Evolutionary conservation across 2,329 filamentous ascomycete species (phyloP).

Genomic region (Didymella glomerata): DNA sequence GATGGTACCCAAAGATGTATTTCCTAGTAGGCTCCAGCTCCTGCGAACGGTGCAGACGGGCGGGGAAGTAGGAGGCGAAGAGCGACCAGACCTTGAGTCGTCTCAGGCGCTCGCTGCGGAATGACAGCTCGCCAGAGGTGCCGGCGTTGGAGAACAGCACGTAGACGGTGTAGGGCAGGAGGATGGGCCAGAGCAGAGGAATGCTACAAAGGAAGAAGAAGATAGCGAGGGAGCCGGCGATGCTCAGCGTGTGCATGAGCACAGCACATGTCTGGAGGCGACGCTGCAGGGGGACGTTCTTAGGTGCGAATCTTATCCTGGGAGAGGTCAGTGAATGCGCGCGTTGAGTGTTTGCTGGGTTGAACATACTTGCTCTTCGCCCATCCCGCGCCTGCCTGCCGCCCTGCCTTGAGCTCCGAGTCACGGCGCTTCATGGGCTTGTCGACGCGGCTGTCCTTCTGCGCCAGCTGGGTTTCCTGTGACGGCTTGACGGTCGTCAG

Average conservation of each 20-base stretch:
- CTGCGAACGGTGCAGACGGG: conserved; percentile 83
- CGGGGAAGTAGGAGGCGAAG: conserved; percentile 93
- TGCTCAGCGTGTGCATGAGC: conserved; percentile 60
- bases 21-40: conserved; percentile 81
- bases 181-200: conserved; percentile 86
- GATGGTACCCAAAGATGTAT: conserved; percentile 97
- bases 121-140: conserved; percentile 76
- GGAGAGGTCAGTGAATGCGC: conserved; percentile 2
- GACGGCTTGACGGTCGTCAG: conserved; percentile 57
- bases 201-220: conserved; percentile 95
- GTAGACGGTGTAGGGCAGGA: conserved; percentile 82
- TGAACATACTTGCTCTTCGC: conserved; percentile 55
- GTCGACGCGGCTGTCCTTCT: conserved; percentile 47
- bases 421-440: conserved; percentile 42
- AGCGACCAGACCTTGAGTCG: conserved; percentile 81
- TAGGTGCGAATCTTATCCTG: conserved; percentile 86
- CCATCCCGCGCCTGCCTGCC: conserved; percentile 64
- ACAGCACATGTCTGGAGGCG: conserved; percentile 61
- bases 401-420: conserved; percentile 60
- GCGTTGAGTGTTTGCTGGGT: not conserved
- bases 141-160: conserved; percentile 81
- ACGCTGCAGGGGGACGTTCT: conserved; percentile 68
- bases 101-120: conserved; percentile 78
- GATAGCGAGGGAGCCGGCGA: conserved; percentile 66
- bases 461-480: conserved; percentile 50